These are phyloP conservation scores for Collybiopsis confluens DNA, from an alignment of 768 basidiomycete genomes.

Conservation along the genomic window DNA sequence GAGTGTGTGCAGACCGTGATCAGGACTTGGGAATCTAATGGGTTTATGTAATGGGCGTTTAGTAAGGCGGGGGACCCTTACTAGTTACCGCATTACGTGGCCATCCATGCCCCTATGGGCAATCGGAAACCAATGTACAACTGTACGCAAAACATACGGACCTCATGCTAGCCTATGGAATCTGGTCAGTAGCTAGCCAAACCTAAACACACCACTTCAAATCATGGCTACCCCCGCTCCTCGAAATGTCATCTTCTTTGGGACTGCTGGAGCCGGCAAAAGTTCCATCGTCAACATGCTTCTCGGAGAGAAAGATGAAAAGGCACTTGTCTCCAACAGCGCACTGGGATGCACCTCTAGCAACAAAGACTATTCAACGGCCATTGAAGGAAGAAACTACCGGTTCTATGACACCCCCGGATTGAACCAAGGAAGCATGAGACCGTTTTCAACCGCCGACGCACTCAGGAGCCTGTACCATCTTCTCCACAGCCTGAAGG, in stretches of 20 bases:
- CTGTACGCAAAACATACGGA: too few relatives aligned
- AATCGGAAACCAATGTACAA: too few relatives aligned
- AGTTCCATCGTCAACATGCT: constrained; percentile 41
- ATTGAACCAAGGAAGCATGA: constrained; percentile 23
- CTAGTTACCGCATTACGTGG: too few relatives aligned
- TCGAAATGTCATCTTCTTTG: background rate
- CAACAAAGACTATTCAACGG: constrained; percentile 18
- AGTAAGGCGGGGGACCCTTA: too few relatives aligned
- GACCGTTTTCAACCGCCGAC: constrained; percentile 22
- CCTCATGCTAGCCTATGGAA: too few relatives aligned
- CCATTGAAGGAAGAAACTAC: constrained; percentile 14
- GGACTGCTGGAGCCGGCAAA: constrained; percentile 18
- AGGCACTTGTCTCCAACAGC: constrained; percentile 26
- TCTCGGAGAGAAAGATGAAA: constrained; percentile 15
- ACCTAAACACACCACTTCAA: too few relatives aligned
- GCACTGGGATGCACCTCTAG: constrained; percentile 32
- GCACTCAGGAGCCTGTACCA: constrained; percentile 25
- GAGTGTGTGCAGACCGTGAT: too few relatives aligned
- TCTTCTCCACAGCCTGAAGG: constrained; percentile 23
- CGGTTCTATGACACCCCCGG: constrained; percentile 29
- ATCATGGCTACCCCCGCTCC: too few relatives aligned
- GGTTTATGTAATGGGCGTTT: too few relatives aligned
- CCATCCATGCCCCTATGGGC: too few relatives aligned
- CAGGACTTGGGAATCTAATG: too few relatives aligned
- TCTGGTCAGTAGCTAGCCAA: too few relatives aligned